Base-by-base conservation (phyloP, 495 filamentous ascomycete species). In the Saxispiralis lemnorum region DNA sequence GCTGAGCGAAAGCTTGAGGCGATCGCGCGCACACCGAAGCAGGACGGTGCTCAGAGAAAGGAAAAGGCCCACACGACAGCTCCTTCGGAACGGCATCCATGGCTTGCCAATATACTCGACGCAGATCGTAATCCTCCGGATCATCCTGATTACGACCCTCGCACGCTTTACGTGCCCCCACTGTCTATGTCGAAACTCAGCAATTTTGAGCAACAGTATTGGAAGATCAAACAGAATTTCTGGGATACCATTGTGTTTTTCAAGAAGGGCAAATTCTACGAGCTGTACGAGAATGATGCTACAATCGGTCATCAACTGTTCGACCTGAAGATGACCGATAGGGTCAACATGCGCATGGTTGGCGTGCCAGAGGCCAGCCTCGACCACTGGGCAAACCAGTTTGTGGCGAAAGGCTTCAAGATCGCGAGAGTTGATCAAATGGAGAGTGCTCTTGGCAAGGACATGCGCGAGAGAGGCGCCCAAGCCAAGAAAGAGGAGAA, bases 251-350 rank as follows among this genome's bases (percentile, higher is more conserved):
- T 99, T 16, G 89, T 99, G 12, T 99, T 99, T 64, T 99, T 99
- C 70, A 96, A 94, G 63, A 99, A 99, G 64, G 89, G 89, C 46
- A 99, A 99, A 58, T 99, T 99, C 63, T 99, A 93, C 59, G 89
- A 99, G 57, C 70, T 99, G 0, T 99, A 95, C 57, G 92, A 99
- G 57, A 92, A 94, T 48, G 89, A 99, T 65, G 89, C 89, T 12
- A 95, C 88, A 0, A 83, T 99, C 43, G 92, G 92, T 11, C 84
- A 96, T 57, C 89, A 95, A 60, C 67, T 93, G 18, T 99, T 99
- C 56, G 89, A 99, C 59, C 68, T 99, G 28, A 99, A 99, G 63
- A 79, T 96, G 47, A 99, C 92, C 0, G 92, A 96, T 52, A 73
- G 89, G 48, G 87, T 99, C 51, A 99, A 99, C 60, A 99, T 99